These are phyloP conservation scores for Cutaneotrichosporon arboriforme DNA, from an alignment of 1,284 basidiomycete species.

Conservation along the genomic window DNA sequence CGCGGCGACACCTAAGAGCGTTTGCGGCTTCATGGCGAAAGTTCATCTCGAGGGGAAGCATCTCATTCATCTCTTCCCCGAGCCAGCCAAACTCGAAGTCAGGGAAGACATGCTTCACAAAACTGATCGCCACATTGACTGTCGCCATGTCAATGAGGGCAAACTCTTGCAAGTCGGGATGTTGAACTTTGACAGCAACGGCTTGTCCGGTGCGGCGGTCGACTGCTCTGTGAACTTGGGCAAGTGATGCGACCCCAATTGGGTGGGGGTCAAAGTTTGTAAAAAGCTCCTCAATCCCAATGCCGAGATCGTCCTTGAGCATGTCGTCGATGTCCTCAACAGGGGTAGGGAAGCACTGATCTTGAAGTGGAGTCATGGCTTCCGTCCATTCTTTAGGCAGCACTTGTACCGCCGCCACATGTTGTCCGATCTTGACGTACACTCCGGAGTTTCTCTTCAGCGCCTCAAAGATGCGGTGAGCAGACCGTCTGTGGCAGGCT, in stretches of 20 bases:
- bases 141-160: constrained; percentile 69
- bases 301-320: constrained; percentile 38
- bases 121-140: constrained; percentile 55
- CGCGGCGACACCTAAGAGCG: constrained; percentile 62
- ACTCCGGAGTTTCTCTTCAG: constrained; percentile 73
- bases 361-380: constrained; percentile 69
- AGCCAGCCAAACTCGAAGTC: constrained; percentile 84
- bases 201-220: constrained; percentile 64
- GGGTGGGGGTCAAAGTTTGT: constrained; percentile 81
- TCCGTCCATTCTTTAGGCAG: constrained; percentile 69
- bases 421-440: constrained; percentile 62
- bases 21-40: constrained; percentile 79
- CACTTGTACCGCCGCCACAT: constrained; percentile 63
- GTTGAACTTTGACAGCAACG: constrained; percentile 97
- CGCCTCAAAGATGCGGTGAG: constrained; percentile 67
- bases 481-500: constrained; percentile 74
- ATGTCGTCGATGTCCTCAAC: constrained; percentile 41
- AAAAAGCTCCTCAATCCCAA: constrained; percentile 50
- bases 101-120: constrained; percentile 76
- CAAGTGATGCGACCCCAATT: constrained; percentile 87
- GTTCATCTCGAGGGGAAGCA: constrained; percentile 85
- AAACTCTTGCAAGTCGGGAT: constrained; percentile 90
- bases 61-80: constrained; percentile 84
- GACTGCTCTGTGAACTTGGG: constrained; percentile 85
- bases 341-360: constrained; percentile 54